Conservation (phyloP, 169 alveolate genomes). For the Plasmodium berghei region DNA sequence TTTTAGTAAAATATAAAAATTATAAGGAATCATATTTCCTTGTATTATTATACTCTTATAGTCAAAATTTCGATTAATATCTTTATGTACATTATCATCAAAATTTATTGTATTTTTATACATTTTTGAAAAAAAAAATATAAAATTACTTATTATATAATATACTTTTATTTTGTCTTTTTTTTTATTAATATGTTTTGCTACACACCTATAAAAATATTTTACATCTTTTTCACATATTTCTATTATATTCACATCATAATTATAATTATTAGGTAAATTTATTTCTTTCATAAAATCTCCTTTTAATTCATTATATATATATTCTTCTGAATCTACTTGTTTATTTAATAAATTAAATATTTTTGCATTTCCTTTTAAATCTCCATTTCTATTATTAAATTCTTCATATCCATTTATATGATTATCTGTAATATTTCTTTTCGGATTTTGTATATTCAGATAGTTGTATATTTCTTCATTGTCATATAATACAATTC, state of each 20-base stretch:
- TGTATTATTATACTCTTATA: conserved; percentile 56
- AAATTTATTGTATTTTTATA: conserved; percentile 54
- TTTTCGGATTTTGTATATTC: conserved; percentile 29
- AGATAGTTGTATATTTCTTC: conserved; percentile 53
- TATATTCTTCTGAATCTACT: conserved; percentile 52
- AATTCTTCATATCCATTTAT: not conserved
- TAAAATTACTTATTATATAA: conserved; percentile 51
- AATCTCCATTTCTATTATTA: not conserved
- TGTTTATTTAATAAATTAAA: conserved; percentile 43
- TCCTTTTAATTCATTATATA: conserved; percentile 55
- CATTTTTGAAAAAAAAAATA: conserved; percentile 69
- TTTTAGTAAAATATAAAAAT: conserved; percentile 40
- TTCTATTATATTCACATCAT: conserved; percentile 59
- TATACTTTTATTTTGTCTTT: conserved; percentile 62
- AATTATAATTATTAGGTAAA: conserved; percentile 53
- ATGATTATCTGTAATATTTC: not conserved
- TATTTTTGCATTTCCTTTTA: conserved; percentile 26
- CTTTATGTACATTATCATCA: conserved; percentile 71
- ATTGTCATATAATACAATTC: conserved; percentile 34
- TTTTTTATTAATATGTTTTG: conserved; percentile 45
- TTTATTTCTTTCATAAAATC: conserved; percentile 76
- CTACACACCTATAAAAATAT: conserved; percentile 43
- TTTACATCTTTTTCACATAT: conserved; percentile 35
- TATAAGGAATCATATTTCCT: conserved; percentile 61
- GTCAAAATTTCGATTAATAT: conserved; percentile 65